Conservation (phyloP, 108 stramenopile species). For the Thalassiosira profunda region DNA sequence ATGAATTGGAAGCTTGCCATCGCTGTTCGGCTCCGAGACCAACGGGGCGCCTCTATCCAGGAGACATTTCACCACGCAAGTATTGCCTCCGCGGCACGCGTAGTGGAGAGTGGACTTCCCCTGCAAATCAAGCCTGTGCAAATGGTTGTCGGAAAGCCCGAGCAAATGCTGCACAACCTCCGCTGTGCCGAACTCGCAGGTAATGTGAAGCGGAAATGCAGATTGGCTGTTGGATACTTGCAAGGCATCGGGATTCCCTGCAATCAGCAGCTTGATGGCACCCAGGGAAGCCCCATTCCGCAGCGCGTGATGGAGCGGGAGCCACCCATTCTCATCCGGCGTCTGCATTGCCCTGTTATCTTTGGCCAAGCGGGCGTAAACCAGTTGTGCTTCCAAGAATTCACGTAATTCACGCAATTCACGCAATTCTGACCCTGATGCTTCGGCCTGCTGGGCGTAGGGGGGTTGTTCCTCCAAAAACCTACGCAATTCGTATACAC, state of each 20-base stretch:
- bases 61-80: not conserved
- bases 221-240: not conserved
- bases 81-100: constrained; percentile 3
- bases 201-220: not conserved
- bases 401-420: no score
- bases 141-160: not conserved
- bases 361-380: not conserved
- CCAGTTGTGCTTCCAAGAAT: constrained; percentile 2
- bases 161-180: not conserved
- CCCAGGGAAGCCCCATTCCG: not conserved
- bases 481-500: no score
- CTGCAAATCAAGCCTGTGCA: not conserved
- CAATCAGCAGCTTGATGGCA: not conserved
- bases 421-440: no score
- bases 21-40: not conserved
- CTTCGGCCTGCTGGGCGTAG: no score
- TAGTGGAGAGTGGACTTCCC: not conserved
- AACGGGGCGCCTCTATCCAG: not conserved
- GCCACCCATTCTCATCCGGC: no score
- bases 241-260: not conserved
- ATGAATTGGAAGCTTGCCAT: not conserved
- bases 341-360: not conserved
- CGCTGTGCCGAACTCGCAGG: constrained; percentile 1
- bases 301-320: constrained; percentile 2
- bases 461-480: no score